phyloP scores from a whole-genome alignment of 768 basidiomycete genomes.

The Cyclocybe aegerita region DNA sequence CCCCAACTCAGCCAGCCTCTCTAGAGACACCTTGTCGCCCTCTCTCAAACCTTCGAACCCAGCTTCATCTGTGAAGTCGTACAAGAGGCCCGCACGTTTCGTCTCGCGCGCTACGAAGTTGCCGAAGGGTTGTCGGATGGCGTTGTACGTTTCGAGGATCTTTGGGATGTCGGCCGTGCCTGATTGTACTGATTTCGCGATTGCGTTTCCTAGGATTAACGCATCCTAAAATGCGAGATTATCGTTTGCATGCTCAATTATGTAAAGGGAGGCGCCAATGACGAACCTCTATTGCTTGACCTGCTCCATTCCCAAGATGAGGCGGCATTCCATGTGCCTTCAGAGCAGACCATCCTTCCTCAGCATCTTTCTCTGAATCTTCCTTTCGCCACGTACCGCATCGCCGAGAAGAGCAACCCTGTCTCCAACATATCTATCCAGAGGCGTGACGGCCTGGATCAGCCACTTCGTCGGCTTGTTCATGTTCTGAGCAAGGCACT shows the following conservation, averaged over 20 bases:
- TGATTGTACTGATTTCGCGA: slow-evolving; percentile 6
- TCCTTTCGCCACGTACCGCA: slow-evolving; percentile 28
- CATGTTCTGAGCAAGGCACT: slow-evolving; percentile 39
- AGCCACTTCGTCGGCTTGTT: slow-evolving; percentile 39
- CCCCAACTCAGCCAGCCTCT: slow-evolving; percentile 6
- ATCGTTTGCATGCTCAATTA: too few species aligned
- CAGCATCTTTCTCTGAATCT: not conserved
- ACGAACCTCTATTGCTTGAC: slow-evolving; percentile 45
- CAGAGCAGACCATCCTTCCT: not conserved
- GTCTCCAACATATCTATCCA: slow-evolving; percentile 36
- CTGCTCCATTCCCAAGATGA: slow-evolving; percentile 45
- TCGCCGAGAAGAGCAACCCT: slow-evolving; percentile 45
- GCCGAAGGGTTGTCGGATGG: slow-evolving; percentile 11
- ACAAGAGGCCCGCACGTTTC: slow-evolving; percentile 7
- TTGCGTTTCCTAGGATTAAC: slow-evolving; percentile 8
- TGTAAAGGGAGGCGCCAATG: too few species aligned
- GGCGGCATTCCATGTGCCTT: slow-evolving; percentile 49
- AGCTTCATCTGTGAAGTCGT: slow-evolving; percentile 9
- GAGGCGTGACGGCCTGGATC: slow-evolving; percentile 32
- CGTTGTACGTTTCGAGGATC: slow-evolving; percentile 14
- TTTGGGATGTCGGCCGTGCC: not conserved
- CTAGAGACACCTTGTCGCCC: slow-evolving; percentile 8
- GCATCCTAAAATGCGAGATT: too few species aligned
- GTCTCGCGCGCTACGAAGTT: slow-evolving; percentile 12
- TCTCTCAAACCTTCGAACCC: slow-evolving; percentile 15